These are phyloP conservation scores for Zychaea mexicana DNA, from an alignment of 371 early-diverging fungal genomes.

Conservation along the genomic window DNA sequence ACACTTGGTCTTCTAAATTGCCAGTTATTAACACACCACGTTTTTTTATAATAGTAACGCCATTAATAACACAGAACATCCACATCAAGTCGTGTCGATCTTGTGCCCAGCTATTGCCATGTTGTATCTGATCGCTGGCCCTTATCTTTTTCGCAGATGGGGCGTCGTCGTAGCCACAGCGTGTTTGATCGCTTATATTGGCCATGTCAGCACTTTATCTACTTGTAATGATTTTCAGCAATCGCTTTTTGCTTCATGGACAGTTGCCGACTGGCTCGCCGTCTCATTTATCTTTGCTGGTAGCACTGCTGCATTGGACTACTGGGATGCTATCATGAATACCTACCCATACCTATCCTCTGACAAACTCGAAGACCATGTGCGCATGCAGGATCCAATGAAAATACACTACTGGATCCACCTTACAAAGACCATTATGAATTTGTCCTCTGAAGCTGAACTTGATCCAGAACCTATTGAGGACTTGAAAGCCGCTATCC, in stretches of 20 bases:
- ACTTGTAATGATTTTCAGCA: slow-evolving; percentile 18
- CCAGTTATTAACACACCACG: too few relatives aligned
- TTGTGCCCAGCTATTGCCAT: not conserved
- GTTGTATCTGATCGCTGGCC: slow-evolving; percentile 14
- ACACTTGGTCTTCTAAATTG: not conserved
- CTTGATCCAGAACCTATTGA: slow-evolving; percentile 29
- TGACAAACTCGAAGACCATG: slow-evolving; percentile 12
- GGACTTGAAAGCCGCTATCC: slow-evolving; percentile 32
- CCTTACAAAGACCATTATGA: slow-evolving; percentile 15
- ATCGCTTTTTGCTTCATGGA: slow-evolving; percentile 28
- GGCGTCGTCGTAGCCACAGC: slow-evolving; percentile 15
- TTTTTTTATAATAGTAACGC: not conserved
- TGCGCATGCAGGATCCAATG: slow-evolving; percentile 20
- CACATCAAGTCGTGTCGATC: not conserved
- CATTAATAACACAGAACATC: not conserved
- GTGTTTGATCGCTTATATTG: slow-evolving; percentile 27
- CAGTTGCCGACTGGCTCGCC: slow-evolving; percentile 42
- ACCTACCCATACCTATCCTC: slow-evolving; percentile 31
- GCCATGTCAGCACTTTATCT: slow-evolving; percentile 27
- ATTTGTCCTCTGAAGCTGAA: slow-evolving; percentile 26
- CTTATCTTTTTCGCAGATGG: slow-evolving; percentile 41
- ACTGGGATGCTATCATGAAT: slow-evolving; percentile 39
- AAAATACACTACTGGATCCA: slow-evolving; percentile 26
- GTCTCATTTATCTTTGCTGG: slow-evolving; percentile 37
- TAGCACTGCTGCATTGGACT: slow-evolving; percentile 40